Base-by-base conservation (phyloP, 345 rosid genomes). In the Eutrema yunnanense region DNA sequence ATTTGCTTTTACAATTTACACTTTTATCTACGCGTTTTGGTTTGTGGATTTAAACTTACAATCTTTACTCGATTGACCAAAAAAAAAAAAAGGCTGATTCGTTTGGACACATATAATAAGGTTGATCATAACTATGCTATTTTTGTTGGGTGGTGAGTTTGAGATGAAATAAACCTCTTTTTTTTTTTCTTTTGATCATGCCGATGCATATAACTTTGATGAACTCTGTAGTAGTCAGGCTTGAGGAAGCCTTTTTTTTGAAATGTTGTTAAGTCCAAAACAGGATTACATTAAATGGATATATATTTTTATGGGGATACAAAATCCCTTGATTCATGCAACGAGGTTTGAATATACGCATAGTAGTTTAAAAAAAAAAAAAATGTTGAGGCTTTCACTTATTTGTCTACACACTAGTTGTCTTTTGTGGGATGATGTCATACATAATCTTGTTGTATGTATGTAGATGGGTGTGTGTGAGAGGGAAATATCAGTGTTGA, bases 401-500 rank as follows among this genome's bases (percentile, higher is more conserved):
- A 27, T 67, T 75, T 75, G 79, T 74, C 68, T 59, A 10, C 30
- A 65, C 60, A 66, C 48, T 40, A 5, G 5, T 73, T 73, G 78
- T 74, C 68, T 52, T 61, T 44, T 52, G 7, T 60, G 55, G 11
- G 14, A 67, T 74, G 64, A 67, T 60, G 78, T 74, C 68, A 74
- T 60, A 27, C n/a, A n/a, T 41, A 59, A 59, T 33, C 27, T 57
- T 22, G 9, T 32, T 56, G 14, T 37, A n/a, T 53, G 68, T 55
- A 6, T 73, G 72, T 82, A 90, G 96, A 78, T 81, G 76, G 78
- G 85, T 8, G 77, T 78, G 7, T 83, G 82, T 63, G 85, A 81
- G 7, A 81, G 67, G 47, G 93, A 86, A n/a, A 87, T 86, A 49
- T 83, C 96, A 13, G 93, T 90, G 14, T 67, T 90, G 81, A 90